Evolutionary conservation across 371 early-diverging fungal genomes (phyloP), one percentile per base, ranked within the genome.

Genomic region (Nematocida parisii): DNA sequence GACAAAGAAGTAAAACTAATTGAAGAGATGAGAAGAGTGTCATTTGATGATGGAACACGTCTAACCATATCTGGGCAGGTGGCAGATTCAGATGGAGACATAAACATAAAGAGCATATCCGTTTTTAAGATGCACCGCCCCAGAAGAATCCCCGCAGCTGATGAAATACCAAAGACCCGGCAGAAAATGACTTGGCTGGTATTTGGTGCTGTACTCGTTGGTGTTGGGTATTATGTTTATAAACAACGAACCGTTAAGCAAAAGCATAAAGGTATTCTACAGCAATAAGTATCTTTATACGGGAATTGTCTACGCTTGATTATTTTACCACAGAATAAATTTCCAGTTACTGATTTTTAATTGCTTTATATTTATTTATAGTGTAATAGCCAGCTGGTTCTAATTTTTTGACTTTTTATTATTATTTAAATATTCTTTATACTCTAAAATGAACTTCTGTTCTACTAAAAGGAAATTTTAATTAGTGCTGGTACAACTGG

Each of bases 191-290:
- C 66, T 4, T 67, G 80, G 68, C 20, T 70, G 0, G 6, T 77
- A 9, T 70, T 77, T 33, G 27, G 52, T 18, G n/a, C 40, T 5
- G 5, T 77, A 2, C 5, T 52, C 33, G 1, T 9, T 5, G 80
- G 42, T 11, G 60, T 77, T 13, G 57, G 20, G 3, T 64, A 45
- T 22, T 77, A 77, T 45, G 40, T 77, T 4, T 60, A 77, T 60
- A 71, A 7, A 27, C 80, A 77, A 44, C 7, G 54, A 27, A 22
- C 27, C 0, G 20, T 15, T 24, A 66, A 58, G 22, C 58, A 4
- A 42, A 55, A 55, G 44, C 42, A 64, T 44, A 66, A 77, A 54
- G 47, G 55, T 5, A 61, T 54, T 20, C 70, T 68, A 5, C 18
- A 39, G 27, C 5, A 75, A 18, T 75, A 67, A 66, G 7, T n/a